phyloP scores from a whole-genome alignment of 441 rosid genomes.

The California macrophylla region DNA sequence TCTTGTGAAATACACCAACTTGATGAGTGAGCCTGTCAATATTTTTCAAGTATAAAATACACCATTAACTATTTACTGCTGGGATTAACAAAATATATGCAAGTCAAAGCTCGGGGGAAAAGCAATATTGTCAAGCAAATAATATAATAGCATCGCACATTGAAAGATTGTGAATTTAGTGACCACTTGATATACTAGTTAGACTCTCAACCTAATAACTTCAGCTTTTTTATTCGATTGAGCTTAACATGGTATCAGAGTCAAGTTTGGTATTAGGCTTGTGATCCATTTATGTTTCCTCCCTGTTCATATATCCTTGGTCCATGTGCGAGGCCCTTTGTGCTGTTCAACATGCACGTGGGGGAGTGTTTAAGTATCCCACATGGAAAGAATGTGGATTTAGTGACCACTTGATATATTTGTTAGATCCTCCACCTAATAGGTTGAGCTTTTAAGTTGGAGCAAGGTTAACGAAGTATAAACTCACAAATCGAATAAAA shows the following conservation, averaged over 20 bases:
- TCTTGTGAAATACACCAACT: constrained; percentile 62
- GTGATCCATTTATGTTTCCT: too few species aligned
- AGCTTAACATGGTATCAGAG: neutral
- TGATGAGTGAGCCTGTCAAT: constrained; percentile 60
- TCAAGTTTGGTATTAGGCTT: neutral
- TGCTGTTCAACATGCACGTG: neutral
- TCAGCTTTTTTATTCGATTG: neutral
- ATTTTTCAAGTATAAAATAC: neutral
- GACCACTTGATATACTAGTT: neutral
- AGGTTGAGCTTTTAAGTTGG: neutral
- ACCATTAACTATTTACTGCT: neutral
- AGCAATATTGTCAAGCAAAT: too few species aligned
- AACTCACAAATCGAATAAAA: neutral
- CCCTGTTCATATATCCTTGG: neutral
- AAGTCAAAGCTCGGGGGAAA: too few species aligned
- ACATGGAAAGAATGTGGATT: neutral
- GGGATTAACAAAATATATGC: neutral
- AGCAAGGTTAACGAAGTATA: neutral
- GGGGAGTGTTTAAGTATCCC: neutral
- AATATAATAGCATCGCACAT: too few species aligned
- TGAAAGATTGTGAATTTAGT: neutral
- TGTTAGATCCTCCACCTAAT: neutral
- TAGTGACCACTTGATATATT: neutral
- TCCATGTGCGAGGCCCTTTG: neutral
- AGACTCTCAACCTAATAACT: neutral